These are phyloP conservation scores for Phylloporus arenicola DNA, from an alignment of 768 basidiomycete genomes.

Conservation along the genomic window DNA sequence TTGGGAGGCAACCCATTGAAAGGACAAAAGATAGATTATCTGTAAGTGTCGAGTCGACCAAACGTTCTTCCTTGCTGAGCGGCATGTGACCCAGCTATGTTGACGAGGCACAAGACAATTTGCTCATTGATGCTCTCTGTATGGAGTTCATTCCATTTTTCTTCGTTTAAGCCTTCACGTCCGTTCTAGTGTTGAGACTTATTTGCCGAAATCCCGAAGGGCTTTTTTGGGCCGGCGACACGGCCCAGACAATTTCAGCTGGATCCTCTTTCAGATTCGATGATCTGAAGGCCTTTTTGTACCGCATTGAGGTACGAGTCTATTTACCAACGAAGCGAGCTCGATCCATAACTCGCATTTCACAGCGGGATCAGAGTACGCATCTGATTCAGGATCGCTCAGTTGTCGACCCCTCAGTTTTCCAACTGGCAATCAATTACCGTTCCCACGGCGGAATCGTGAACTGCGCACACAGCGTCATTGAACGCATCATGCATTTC, in stretches of 20 bases:
- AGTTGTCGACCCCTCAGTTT: constrained; percentile 20
- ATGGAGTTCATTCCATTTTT: constrained; percentile 10
- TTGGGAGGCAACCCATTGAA: neutral
- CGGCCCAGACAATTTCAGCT: constrained; percentile 31
- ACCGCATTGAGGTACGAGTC: constrained; percentile 52
- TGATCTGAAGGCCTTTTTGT: constrained; percentile 64
- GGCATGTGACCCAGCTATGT: constrained; percentile 41
- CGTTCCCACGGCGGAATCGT: neutral
- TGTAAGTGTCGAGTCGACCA: constrained; percentile 33
- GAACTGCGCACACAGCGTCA: constrained; percentile 56
- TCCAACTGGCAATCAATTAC: neutral
- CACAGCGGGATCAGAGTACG: constrained; percentile 18
- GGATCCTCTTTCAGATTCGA: constrained; percentile 71
- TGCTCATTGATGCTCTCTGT: constrained; percentile 63
- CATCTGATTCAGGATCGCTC: constrained; percentile 10
- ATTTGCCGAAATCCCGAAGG: constrained; percentile 62
- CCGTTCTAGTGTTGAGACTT: constrained; percentile 47
- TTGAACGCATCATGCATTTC: constrained; percentile 54
- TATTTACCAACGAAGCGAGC: neutral
- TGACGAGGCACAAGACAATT: constrained; percentile 70
- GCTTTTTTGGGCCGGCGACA: constrained; percentile 72
- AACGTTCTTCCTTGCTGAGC: neutral
- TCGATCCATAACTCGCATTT: neutral
- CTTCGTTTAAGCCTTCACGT: constrained; percentile 3
- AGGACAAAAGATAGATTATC: constrained; percentile 46